Evolutionary conservation across 768 basidiomycete genomes (phyloP).

Genomic region (Macrolepiota dolichaula): DNA sequence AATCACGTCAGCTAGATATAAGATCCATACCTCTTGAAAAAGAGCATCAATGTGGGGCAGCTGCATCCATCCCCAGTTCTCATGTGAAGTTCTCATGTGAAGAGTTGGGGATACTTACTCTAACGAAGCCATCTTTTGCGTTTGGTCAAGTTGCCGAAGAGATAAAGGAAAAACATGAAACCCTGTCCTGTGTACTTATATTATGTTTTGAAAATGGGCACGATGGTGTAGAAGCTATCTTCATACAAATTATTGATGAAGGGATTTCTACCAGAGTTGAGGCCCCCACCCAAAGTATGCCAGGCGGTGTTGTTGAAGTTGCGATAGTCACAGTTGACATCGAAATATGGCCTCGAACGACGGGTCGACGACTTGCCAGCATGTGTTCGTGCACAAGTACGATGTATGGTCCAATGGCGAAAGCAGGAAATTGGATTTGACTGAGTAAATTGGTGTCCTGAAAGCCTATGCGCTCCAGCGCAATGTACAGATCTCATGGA

Average conservation of each 20-base stretch:
- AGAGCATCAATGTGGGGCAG: slow-evolving; percentile 20
- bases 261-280: slow-evolving; percentile 11
- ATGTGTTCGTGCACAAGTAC: no score
- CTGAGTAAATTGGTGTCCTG: no score
- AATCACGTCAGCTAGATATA: not conserved
- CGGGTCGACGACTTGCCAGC: no score
- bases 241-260: slow-evolving; percentile 22
- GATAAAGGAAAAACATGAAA: slow-evolving; percentile 21
- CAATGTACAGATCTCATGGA: no score
- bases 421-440: no score
- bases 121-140: slow-evolving; percentile 15
- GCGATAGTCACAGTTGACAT: no score
- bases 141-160: slow-evolving; percentile 16
- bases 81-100: slow-evolving; percentile 19
- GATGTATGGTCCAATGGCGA: no score
- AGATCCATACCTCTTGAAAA: slow-evolving; percentile 14
- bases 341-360: no score
- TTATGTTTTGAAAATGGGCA: no score
- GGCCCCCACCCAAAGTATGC: no score
- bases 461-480: no score
- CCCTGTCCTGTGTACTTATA: slow-evolving; percentile 17
- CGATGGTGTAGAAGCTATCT: slow-evolving; percentile 6
- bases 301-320: no score
- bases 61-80: slow-evolving; percentile 24
- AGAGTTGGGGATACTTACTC: slow-evolving; percentile 19